Conservation (phyloP, 352 stramenopile genomes). For the Peronospora tabacina region DNA sequence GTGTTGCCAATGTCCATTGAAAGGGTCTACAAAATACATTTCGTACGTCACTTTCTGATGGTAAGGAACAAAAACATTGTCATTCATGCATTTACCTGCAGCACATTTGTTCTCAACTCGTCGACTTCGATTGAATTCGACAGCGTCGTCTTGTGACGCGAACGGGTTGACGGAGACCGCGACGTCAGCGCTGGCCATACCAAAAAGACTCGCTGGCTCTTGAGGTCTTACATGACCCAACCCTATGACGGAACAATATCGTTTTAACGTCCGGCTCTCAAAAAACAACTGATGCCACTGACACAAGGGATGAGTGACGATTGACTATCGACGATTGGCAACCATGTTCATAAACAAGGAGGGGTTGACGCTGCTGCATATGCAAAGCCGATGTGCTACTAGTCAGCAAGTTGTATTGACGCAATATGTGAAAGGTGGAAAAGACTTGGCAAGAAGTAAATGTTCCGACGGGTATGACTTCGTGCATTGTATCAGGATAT, state of each 20-base stretch:
- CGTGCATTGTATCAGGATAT: too few relatives aligned
- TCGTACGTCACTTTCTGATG: not conserved
- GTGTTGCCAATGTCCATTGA: slow-evolving; percentile 11
- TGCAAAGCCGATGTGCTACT: not conserved
- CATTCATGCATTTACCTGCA: slow-evolving; percentile 6
- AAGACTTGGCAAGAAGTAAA: slow-evolving; percentile 2
- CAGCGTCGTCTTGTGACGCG: slow-evolving; percentile 1
- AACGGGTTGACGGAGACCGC: slow-evolving; percentile 19
- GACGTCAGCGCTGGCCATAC: slow-evolving; percentile 22
- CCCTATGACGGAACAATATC: slow-evolving; percentile 14
- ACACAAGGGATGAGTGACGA: not conserved
- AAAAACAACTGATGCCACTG: slow-evolving; percentile 7
- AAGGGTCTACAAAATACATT: slow-evolving; percentile 7
- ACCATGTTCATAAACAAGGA: too few relatives aligned
- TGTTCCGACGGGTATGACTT: slow-evolving; percentile 13
- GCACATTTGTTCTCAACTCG: slow-evolving; percentile 15
- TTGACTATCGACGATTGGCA: too few relatives aligned
- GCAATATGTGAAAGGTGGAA: not conserved
- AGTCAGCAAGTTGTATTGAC: not conserved
- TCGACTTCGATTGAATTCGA: slow-evolving; percentile 8
- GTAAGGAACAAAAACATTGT: not conserved
- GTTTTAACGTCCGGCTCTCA: slow-evolving; percentile 7
- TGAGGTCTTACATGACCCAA: slow-evolving; percentile 6
- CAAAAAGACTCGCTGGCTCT: slow-evolving; percentile 6
- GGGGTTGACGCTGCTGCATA: not conserved